Evolutionary conservation across 768 basidiomycete species (phyloP), one percentile per base, ranked within the genome.

Genomic region (Leccinum longicurvipes): DNA sequence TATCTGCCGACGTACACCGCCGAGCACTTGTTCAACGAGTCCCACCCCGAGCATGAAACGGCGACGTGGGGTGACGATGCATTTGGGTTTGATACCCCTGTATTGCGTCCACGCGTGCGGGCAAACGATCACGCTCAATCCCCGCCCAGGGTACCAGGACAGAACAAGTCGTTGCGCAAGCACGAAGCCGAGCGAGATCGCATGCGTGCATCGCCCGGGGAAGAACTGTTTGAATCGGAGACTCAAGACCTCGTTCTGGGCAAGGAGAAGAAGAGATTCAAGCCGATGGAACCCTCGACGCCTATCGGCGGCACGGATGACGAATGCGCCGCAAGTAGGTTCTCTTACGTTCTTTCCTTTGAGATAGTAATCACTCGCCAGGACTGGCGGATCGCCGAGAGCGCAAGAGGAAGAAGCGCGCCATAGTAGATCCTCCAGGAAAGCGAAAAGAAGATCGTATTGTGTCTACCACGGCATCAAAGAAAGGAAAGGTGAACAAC

Each of bases 331-430:
- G 70, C 70, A 31, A 72, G 78, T 77, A 53, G 46, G 78, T 66
- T 36, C 23, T 45, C 50, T 28, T 41, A 17, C 3, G 36, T n/a
- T 24, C 23, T 28, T 12, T 23, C 44, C 28, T 5, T 25, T 49
- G 46, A 45, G 2, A 41, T 41, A 11, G 10, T 11, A 4, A 25
- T 41, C 23, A 57, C 29, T 31, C 34, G 51, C 21, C 41, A 91
- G 89, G 88, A 53, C 70, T 88, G 12, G 73, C 77, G 11, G 85
- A 86, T 59, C 80, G 89, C 25, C 80, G 85, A 14, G 82, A 87
- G 57, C 77, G 83, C 45, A 85, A 85, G 67, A 79, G 81, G 51
- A 70, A 71, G 23, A 88, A 82, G 63, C 79, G 79, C 21, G 78
- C 76, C 3, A 83, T 87, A 34, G 75, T 84, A 34, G 66, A 74